These are phyloP conservation scores for Coemansia sp. DNA, from an alignment of 192 early-diverging fungal species.

Conservation along the genomic window DNA sequence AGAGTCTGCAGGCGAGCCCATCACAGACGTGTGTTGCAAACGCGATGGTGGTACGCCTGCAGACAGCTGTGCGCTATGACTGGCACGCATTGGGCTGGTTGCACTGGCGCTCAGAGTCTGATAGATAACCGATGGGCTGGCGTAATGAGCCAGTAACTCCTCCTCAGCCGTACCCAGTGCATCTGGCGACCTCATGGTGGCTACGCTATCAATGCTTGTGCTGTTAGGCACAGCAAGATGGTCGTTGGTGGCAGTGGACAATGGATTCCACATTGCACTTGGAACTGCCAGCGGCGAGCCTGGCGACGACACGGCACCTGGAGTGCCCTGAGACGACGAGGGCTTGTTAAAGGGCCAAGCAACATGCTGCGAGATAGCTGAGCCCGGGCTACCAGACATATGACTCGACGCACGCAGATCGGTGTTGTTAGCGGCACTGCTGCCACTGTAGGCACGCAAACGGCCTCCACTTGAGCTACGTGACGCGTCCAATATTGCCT, in stretches of 20 bases:
- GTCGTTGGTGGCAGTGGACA: slow-evolving; percentile 5
- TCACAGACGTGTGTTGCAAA: slow-evolving; percentile 13
- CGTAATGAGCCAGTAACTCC: slow-evolving; percentile 38
- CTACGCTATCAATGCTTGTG: not conserved
- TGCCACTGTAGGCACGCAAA: slow-evolving; percentile 12
- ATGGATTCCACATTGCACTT: not conserved
- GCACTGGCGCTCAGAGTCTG: slow-evolving; percentile 26
- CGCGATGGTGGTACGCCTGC: slow-evolving; percentile 8
- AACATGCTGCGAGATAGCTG: slow-evolving; percentile 22
- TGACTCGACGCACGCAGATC: slow-evolving; percentile 3
- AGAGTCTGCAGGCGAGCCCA: slow-evolving; percentile 34
- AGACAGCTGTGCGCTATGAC: not conserved
- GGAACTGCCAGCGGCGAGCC: not conserved
- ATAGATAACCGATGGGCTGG: slow-evolving; percentile 44
- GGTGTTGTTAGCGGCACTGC: not conserved
- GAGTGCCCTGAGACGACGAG: not conserved
- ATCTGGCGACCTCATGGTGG: slow-evolving; percentile 7
- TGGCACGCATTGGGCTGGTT: slow-evolving; percentile 10
- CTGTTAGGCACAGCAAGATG: slow-evolving; percentile 3
- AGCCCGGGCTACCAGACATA: slow-evolving; percentile 36
- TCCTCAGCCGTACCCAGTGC: slow-evolving; percentile 16
- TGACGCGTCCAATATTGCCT: slow-evolving; percentile 30
- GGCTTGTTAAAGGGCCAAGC: slow-evolving; percentile 54
- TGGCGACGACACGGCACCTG: slow-evolving; percentile 9
- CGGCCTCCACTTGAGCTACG: slow-evolving; percentile 5